A percentile compares a stretch with the other conserved stretches of the same genome.
These are phyloP conservation scores for Saksenaea oblongispora DNA, from an alignment of 371 early-diverging fungal species.

Conservation along the genomic window DNA sequence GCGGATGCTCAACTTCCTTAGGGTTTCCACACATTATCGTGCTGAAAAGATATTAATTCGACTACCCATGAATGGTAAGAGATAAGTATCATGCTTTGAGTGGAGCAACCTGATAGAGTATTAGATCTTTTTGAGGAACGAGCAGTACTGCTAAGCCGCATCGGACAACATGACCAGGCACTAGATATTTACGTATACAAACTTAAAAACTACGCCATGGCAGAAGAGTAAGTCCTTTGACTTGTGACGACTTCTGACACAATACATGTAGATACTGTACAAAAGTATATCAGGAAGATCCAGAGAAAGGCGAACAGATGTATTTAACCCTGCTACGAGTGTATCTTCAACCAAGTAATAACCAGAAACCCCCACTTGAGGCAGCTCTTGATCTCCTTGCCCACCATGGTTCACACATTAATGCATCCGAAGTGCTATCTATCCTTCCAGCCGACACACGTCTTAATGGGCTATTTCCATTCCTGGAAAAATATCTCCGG, in stretches of 20 bases:
- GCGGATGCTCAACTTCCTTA: slow-evolving; percentile 66
- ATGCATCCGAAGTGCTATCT: slow-evolving; percentile 56
- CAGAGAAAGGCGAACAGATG: slow-evolving; percentile 58
- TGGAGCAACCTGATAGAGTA: background rate
- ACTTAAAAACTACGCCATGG: slow-evolving; percentile 69
- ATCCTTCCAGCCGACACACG: slow-evolving; percentile 59
- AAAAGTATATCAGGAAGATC: slow-evolving; percentile 59
- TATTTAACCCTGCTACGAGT: slow-evolving; percentile 68
- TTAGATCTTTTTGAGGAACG: slow-evolving; percentile 79
- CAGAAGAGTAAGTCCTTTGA: slow-evolving; percentile 66
- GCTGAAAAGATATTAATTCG: slow-evolving; percentile 76
- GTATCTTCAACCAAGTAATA: slow-evolving; percentile 57
- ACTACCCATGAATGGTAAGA: slow-evolving; percentile 70
- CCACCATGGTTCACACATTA: slow-evolving; percentile 71
- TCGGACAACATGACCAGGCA: slow-evolving; percentile 88
- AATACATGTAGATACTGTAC: slow-evolving; percentile 65
- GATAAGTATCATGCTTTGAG: background rate
- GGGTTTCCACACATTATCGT: slow-evolving; percentile 67
- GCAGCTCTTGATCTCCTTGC: slow-evolving; percentile 65
- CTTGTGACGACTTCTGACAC: background rate
- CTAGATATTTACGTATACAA: slow-evolving; percentile 81
- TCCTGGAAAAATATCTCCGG: slow-evolving; percentile 71
- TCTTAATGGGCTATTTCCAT: slow-evolving; percentile 60
- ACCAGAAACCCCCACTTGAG: slow-evolving; percentile 57
- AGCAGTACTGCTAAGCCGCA: slow-evolving; percentile 78